These are phyloP conservation scores for Eragrostis curvula DNA, from an alignment of 176 grass and related monocot genomes.

Conservation along the genomic window DNA sequence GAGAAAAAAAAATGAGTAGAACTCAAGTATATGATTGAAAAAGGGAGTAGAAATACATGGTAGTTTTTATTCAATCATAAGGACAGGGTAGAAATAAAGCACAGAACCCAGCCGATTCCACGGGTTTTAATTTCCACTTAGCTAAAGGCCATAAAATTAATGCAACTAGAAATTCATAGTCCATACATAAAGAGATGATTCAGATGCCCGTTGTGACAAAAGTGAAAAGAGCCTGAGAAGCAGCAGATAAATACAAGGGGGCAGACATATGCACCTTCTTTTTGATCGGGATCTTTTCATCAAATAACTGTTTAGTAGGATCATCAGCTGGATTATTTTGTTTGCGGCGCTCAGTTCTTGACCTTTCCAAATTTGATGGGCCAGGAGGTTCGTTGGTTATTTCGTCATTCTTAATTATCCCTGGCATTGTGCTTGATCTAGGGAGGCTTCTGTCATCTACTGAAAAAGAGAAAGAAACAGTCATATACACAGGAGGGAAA, in stretches of 20 bases:
- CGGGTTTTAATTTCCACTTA: not conserved
- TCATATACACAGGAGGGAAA: not conserved
- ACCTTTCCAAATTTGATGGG: conserved; percentile 62
- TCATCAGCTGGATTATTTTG: conserved; percentile 56
- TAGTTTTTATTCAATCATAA: not conserved
- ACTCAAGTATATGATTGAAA: no score
- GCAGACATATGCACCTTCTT: conserved; percentile 62
- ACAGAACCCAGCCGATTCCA: not conserved
- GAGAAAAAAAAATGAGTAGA: no score
- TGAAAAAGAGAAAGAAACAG: conserved; percentile 22
- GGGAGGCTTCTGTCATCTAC: conserved; percentile 50
- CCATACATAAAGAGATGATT: conserved; percentile 5
- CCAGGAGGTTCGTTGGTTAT: conserved; percentile 49
- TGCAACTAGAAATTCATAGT: not conserved
- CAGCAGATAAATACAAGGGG: not conserved
- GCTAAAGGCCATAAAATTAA: not conserved
- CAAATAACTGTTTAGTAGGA: conserved; percentile 70
- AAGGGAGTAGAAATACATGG: not conserved
- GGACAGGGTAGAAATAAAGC: not conserved
- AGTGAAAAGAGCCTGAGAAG: not conserved
- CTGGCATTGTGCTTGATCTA: conserved; percentile 73
- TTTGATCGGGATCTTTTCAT: conserved; percentile 74
- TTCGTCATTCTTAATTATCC: conserved; percentile 54
- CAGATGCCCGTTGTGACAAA: not conserved
- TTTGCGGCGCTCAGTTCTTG: conserved; percentile 55